Evolutionary conservation across 2,329 filamentous ascomycete genomes (phyloP).

Genomic region (Pseudodiploospora longispora): DNA sequence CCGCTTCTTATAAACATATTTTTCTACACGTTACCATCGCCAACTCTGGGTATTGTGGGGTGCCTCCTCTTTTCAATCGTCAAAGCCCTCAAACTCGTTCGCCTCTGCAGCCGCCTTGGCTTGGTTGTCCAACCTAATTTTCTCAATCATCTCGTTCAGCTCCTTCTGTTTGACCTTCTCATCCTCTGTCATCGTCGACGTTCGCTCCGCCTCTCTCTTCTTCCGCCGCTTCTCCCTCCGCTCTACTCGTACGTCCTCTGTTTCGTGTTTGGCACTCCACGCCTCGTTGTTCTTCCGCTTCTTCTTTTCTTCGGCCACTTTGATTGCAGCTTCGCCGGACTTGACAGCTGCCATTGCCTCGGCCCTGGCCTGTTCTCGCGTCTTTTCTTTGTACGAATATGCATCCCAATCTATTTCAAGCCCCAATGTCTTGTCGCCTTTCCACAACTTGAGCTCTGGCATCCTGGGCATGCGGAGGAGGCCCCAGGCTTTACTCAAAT

Average conservation of each 20-base stretch:
- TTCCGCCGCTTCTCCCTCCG: constrained; percentile 57
- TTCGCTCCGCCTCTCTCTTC: constrained; percentile 54
- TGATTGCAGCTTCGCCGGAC: constrained; percentile 28
- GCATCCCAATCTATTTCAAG: constrained; percentile 58
- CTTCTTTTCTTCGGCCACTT: constrained; percentile 37
- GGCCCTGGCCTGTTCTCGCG: constrained; percentile 57
- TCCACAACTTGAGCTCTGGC: constrained; percentile 75
- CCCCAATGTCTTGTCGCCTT: constrained; percentile 57
- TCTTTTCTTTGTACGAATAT: constrained; percentile 65
- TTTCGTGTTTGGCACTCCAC: constrained; percentile 65
- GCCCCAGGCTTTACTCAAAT: constrained; percentile 76
- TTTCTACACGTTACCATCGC: no score
- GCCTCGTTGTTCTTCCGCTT: constrained; percentile 58
- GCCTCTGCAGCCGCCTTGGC: constrained; percentile 32
- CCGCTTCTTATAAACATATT: no score
- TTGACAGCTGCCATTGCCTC: constrained; percentile 45
- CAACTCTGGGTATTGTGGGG: constrained; percentile 7
- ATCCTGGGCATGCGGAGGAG: constrained; percentile 83
- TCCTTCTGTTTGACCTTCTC: constrained; percentile 56
- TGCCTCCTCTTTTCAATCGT: constrained; percentile 30
- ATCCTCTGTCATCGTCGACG: constrained; percentile 60
- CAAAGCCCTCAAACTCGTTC: constrained; percentile 54
- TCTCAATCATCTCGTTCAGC: constrained; percentile 54
- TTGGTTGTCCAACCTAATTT: constrained; percentile 52
- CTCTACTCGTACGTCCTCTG: constrained; percentile 53